These are phyloP conservation scores for Acer saccharum DNA, from an alignment of 345 rosid genomes.

Conservation along the genomic window DNA sequence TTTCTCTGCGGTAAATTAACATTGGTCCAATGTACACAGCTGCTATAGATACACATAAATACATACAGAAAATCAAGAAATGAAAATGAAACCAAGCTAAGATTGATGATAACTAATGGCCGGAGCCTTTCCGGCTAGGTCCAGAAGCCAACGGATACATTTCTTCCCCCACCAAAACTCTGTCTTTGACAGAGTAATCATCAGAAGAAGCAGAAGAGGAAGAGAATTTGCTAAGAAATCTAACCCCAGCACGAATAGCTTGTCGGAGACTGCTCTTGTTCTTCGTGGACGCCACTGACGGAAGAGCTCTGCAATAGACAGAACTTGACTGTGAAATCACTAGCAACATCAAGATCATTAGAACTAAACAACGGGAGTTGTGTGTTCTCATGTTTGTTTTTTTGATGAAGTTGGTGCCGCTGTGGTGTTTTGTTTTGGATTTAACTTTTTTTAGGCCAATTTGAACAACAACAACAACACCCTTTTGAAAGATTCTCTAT, in stretches of 20 bases:
- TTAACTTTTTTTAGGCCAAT: background rate
- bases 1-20: constrained; percentile 4
- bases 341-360: constrained; percentile 34
- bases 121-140: constrained; percentile 82
- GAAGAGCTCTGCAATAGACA: constrained; percentile 38
- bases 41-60: background rate
- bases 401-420: constrained; percentile 9
- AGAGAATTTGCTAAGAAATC: background rate
- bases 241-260: constrained; percentile 15
- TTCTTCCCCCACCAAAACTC: constrained; percentile 19
- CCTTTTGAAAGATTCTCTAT: constrained; percentile 15
- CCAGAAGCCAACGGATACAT: constrained; percentile 59
- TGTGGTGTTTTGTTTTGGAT: background rate
- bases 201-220: constrained; percentile 13
- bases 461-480: background rate
- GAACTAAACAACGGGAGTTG: constrained; percentile 29
- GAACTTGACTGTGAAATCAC: constrained; percentile 35
- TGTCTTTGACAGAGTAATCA: background rate
- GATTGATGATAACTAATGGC: constrained; percentile 40
- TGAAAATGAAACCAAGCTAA: background rate
- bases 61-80: constrained; percentile 1
- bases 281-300: background rate
- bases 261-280: constrained; percentile 15
- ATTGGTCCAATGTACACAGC: background rate
- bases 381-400: constrained; percentile 31